Evolutionary conservation across 805 yeast genomes (phyloP).

Genomic region (Metschnikowia reukaufii): DNA sequence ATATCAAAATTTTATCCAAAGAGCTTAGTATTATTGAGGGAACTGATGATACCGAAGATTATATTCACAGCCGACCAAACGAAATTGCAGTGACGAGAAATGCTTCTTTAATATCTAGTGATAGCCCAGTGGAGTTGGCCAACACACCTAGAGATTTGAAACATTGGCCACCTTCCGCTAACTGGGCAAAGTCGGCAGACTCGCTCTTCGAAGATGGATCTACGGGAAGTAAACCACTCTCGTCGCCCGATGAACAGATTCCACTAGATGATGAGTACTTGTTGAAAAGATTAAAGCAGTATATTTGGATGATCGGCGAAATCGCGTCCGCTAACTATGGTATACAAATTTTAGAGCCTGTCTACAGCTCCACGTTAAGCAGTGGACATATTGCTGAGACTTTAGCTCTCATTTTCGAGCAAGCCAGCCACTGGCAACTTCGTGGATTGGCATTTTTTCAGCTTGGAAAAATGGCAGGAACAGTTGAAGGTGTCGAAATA

Average conservation of each 20-base stretch:
- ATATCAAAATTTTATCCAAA: conserved; percentile 12
- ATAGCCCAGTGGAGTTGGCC: conserved; percentile 8
- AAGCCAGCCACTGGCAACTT: conserved; percentile 50
- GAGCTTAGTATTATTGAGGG: conserved; percentile 14
- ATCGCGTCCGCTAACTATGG: conserved; percentile 76
- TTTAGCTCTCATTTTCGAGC: conserved; percentile 43
- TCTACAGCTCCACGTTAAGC: conserved; percentile 24
- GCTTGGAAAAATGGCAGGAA: conserved; percentile 69
- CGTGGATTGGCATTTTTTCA: conserved; percentile 77
- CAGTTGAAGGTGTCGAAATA: conserved; percentile 79
- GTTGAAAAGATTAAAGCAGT: conserved; percentile 56
- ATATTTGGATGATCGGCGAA: conserved; percentile 85
- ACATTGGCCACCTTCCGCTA: conserved; percentile 6
- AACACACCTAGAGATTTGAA: conserved; percentile 4
- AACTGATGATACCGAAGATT: neutral
- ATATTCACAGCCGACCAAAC: neutral
- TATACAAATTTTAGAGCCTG: conserved; percentile 43
- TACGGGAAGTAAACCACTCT: neutral
- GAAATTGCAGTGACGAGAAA: neutral
- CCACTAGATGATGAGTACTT: conserved; percentile 16
- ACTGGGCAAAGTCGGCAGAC: conserved; percentile 8
- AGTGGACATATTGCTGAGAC: conserved; percentile 40
- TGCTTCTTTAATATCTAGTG: conserved; percentile 1
- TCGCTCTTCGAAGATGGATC: conserved; percentile 6
- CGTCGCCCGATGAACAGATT: conserved; percentile 1